Conservation (phyloP, 1,284 basidiomycete genomes). For the Cryptococcus amylolentus region DNA sequence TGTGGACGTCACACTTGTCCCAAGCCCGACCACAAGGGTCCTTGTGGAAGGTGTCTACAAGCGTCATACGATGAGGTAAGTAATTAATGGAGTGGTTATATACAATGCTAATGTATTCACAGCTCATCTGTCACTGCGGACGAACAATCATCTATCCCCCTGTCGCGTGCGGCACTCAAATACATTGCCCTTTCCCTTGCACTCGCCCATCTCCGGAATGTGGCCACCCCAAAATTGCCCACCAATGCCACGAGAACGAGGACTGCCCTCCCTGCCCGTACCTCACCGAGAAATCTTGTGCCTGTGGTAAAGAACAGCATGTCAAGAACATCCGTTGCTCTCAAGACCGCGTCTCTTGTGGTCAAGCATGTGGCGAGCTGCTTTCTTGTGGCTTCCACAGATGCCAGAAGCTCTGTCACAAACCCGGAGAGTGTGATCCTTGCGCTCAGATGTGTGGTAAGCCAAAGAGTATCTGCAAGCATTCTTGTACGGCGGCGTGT, state of each 20-base stretch:
- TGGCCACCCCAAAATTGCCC: slow-evolving; percentile 71
- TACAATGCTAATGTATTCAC: background rate
- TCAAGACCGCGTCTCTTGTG: slow-evolving; percentile 73
- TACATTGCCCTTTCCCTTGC: slow-evolving; percentile 76
- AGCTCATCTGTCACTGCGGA: slow-evolving; percentile 77
- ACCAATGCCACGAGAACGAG: slow-evolving; percentile 69
- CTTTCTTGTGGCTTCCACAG: slow-evolving; percentile 79
- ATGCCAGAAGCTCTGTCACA: slow-evolving; percentile 74
- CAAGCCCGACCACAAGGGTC: slow-evolving; percentile 71
- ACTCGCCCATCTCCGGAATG: slow-evolving; percentile 66
- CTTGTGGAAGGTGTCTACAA: slow-evolving; percentile 73
- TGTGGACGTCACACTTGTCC: slow-evolving; percentile 76
- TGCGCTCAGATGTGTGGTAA: slow-evolving; percentile 78
- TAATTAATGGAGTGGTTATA: slow-evolving; percentile 1
- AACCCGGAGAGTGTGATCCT: slow-evolving; percentile 64
- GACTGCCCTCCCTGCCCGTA: slow-evolving; percentile 80
- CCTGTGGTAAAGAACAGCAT: slow-evolving; percentile 74
- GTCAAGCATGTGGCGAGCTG: slow-evolving; percentile 69
- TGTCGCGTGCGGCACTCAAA: slow-evolving; percentile 61
- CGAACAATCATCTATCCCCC: slow-evolving; percentile 66
- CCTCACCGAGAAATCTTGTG: slow-evolving; percentile 71
- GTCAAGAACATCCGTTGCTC: slow-evolving; percentile 63
- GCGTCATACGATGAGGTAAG: slow-evolving; percentile 83
- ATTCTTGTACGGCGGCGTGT: slow-evolving; percentile 71
- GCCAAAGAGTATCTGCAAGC: slow-evolving; percentile 69